Base-by-base conservation (phyloP, 2,329 filamentous ascomycete genomes). In the Aspergillus pseudotamarii region DNA sequence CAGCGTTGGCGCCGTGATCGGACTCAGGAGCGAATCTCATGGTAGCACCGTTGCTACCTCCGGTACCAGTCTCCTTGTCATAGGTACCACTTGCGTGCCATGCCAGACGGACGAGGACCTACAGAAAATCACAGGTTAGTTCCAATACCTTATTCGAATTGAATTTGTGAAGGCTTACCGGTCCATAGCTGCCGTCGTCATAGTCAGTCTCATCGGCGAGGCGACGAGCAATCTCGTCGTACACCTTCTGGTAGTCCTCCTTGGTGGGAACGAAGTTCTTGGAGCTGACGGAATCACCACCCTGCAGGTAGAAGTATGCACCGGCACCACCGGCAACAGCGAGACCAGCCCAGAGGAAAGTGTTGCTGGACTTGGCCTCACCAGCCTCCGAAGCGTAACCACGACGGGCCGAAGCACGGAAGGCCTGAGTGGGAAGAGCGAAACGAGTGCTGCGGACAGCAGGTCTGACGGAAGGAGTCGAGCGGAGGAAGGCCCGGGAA, bases 81-180 rank as follows among this genome's bases (percentile, higher is more conserved):
- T 90, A 98, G 72, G 94, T 99, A 71, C 94, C 94, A 71, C 90
- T 93, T 69, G 90, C 89, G 83, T 98, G 95, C 94, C 95, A 98
- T 66, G 93, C 94, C 70, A 98, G 87, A 73, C 94, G 89, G 68
- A 98, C 82, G 61, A 98, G 84, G 65, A 98, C 79, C 80, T 82
- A 63, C 6, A 6, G n/a, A 4, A 26, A 28, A 38, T 48, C 14
- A 38, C 8, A 23, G 34, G 43, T 38, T 38, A 50, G 34, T 38
- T 28, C 16, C 41, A 5, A 41, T 26, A 3, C 6, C 26, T 21
- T 51, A n/a, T 12, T 2, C 23, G 58, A 43, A 11, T 36, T 54
- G 30, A 2, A 9, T 36, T 12, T 53, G 16, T 26, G 23, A 46
- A 34, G 32, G 72, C 80, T 74, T 76, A 82, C 93, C 32, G 94